Evolutionary conservation across 1,284 basidiomycete species (phyloP).

Genomic region (Inonotus obliquus): DNA sequence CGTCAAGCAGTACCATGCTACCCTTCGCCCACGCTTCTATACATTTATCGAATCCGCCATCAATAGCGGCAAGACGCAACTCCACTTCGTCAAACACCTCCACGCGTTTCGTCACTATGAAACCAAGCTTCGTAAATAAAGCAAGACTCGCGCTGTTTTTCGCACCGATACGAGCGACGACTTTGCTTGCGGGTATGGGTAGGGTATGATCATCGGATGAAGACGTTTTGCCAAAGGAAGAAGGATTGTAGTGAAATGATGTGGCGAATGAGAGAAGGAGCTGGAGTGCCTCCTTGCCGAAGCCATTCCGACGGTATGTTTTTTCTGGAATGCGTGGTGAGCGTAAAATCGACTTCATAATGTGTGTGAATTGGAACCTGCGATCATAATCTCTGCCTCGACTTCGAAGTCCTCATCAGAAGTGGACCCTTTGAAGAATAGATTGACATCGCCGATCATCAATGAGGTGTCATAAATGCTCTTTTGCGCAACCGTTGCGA

Average conservation of each 20-base stretch:
- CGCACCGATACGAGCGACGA: slow-evolving; percentile 54
- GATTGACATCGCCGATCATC: slow-evolving; percentile 93
- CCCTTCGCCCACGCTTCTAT: slow-evolving; percentile 6
- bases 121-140: slow-evolving; percentile 69
- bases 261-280: slow-evolving; percentile 65
- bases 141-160: slow-evolving; percentile 49
- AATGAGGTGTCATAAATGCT: slow-evolving; percentile 41
- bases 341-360: neutral
- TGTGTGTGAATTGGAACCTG: slow-evolving; percentile 42
- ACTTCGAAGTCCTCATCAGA: slow-evolving; percentile 41
- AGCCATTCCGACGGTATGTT: slow-evolving; percentile 57
- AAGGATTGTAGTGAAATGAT: slow-evolving; percentile 15
- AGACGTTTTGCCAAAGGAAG: neutral
- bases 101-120: slow-evolving; percentile 57
- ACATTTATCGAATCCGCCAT: neutral
- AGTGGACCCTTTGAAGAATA: slow-evolving; percentile 69
- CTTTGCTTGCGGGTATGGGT: slow-evolving; percentile 33
- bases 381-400: slow-evolving; percentile 84
- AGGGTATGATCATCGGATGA: slow-evolving; percentile 23
- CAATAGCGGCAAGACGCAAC: slow-evolving; percentile 36
- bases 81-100: slow-evolving; percentile 74
- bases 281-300: slow-evolving; percentile 60
- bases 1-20: neutral
- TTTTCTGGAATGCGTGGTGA: slow-evolving; percentile 39
- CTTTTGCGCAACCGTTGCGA: slow-evolving; percentile 20